Evolutionary conservation across 768 basidiomycete species (phyloP).

Genomic region (Fomitopsis pulvina): DNA sequence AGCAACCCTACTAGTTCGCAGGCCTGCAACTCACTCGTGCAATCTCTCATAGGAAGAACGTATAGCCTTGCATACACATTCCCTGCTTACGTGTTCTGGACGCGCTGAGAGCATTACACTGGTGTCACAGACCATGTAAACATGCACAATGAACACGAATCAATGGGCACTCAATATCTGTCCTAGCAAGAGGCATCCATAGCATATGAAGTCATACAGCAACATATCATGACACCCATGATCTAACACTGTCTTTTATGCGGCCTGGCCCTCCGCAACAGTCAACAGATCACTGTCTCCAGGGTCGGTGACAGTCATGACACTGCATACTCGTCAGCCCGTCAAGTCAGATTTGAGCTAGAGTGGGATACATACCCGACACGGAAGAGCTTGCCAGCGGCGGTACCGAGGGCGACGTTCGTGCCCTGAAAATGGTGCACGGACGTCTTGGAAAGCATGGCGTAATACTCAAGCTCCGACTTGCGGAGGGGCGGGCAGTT

Average conservation of each 20-base stretch:
- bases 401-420: conserved; percentile 97
- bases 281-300: conserved; percentile 95
- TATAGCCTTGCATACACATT: too few relatives aligned
- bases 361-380: conserved; percentile 60
- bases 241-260: conserved; percentile 34
- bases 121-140: too few relatives aligned
- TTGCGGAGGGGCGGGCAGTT: conserved; percentile 99
- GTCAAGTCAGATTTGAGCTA: not conserved
- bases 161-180: too few relatives aligned
- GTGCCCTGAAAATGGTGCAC: conserved; percentile 98
- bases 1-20: too few relatives aligned
- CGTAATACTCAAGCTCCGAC: conserved; percentile 99
- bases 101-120: too few relatives aligned
- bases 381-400: conserved; percentile 98
- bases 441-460: conserved; percentile 98
- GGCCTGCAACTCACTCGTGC: too few relatives aligned
- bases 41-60: too few relatives aligned
- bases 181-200: too few relatives aligned
- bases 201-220: too few relatives aligned
- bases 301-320: conserved; percentile 94
- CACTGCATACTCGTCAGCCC: conserved; percentile 39
- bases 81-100: too few relatives aligned
- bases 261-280: conserved; percentile 68
- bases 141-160: too few relatives aligned
- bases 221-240: conserved; percentile 9